Conservation (phyloP, 2,329 filamentous ascomycete species). For the Leptographium lundbergii region DNA sequence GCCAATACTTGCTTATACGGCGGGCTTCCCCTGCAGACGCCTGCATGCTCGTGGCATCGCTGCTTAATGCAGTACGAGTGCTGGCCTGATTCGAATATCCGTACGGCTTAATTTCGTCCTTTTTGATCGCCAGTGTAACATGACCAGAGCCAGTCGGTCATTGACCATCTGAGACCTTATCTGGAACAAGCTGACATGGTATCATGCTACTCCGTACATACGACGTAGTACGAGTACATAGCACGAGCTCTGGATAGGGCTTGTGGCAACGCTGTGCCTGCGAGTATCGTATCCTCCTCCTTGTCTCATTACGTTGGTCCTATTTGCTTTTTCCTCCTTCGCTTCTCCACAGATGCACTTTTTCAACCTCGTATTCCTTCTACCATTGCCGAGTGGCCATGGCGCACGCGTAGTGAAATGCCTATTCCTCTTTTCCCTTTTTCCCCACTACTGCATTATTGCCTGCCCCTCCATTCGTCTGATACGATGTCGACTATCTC, state of each 20-base stretch:
- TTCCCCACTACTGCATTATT: neutral
- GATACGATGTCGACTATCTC: too few relatives aligned
- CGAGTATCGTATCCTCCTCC: neutral
- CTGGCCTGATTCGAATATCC: neutral
- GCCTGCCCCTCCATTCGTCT: too few relatives aligned
- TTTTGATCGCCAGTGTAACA: neutral
- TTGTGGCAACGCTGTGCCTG: neutral
- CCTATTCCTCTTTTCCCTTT: neutral
- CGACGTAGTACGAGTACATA: too few relatives aligned
- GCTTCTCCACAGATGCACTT: neutral
- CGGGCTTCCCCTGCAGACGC: too few relatives aligned
- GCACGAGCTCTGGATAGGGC: neutral
- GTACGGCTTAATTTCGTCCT: neutral
- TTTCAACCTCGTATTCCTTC: neutral
- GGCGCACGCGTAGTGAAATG: neutral
- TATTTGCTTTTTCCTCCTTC: neutral
- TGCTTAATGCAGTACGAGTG: neutral
- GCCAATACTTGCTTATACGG: too few relatives aligned
- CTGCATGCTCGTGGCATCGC: too few relatives aligned
- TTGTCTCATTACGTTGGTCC: neutral
- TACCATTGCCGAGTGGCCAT: neutral
- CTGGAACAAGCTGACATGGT: neutral
- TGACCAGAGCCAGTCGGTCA: neutral
- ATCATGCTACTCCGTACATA: neutral
- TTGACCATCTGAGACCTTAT: neutral